phyloP scores from a whole-genome alignment of 345 rosid genomes.

The Lagerstroemia speciosa region DNA sequence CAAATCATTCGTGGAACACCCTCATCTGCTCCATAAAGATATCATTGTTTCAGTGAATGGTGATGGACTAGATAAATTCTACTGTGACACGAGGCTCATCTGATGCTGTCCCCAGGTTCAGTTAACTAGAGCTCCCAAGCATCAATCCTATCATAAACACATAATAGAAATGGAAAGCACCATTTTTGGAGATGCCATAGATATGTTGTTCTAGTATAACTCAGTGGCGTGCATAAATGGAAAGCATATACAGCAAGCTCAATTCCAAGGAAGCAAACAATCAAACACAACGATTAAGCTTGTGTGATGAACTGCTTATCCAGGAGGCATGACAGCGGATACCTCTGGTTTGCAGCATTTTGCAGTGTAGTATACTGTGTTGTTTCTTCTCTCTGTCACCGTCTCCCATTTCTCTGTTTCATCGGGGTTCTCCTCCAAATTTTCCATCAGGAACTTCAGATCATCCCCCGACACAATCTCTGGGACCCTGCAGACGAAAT shows the following conservation, averaged over 20 bases:
- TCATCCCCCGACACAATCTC: conserved; percentile 54
- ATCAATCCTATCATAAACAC: neutral
- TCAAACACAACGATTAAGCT: neutral
- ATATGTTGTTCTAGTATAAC: neutral
- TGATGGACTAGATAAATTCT: neutral
- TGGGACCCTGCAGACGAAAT: conserved; percentile 26
- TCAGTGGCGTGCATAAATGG: neutral
- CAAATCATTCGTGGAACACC: neutral
- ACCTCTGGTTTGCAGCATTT: conserved; percentile 71
- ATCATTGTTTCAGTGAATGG: neutral
- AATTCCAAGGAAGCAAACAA: neutral
- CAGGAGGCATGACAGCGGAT: neutral
- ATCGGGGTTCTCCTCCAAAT: conserved; percentile 30
- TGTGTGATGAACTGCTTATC: neutral
- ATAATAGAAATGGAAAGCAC: neutral
- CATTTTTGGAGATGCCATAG: neutral
- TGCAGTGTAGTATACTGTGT: conserved; percentile 47
- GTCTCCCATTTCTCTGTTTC: conserved; percentile 52
- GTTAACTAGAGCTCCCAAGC: neutral
- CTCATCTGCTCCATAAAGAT: neutral
- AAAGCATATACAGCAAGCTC: neutral
- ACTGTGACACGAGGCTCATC: neutral
- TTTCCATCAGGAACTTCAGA: conserved; percentile 48
- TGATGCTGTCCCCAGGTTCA: neutral
- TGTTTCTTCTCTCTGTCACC: conserved; percentile 44